Conservation (phyloP, 495 filamentous ascomycete species). For the Elasticomyces elasticus region DNA sequence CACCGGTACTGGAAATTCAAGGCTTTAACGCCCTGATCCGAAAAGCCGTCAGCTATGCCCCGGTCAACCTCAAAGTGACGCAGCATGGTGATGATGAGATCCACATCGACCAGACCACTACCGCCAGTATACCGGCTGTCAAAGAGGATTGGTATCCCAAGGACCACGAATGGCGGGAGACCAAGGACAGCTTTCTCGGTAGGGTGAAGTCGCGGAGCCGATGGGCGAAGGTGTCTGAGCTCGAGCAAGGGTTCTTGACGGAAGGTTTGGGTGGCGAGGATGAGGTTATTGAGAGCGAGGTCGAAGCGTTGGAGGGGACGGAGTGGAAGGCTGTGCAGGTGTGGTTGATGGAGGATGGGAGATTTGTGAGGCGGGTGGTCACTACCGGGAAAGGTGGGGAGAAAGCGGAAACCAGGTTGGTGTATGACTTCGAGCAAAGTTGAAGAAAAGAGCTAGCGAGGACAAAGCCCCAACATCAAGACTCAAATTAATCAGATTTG, state of each 20-base stretch:
- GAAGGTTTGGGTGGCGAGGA: neutral
- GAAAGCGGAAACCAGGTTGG: neutral
- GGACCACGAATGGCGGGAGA: neutral
- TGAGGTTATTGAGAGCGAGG: neutral
- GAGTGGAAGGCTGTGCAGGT: neutral
- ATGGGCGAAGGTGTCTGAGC: neutral
- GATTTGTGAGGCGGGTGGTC: neutral
- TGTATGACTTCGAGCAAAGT: neutral
- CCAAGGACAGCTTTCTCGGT: neutral
- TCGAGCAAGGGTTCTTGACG: neutral
- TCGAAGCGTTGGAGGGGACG: neutral
- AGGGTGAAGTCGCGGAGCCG: neutral
- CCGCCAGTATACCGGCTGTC: neutral
- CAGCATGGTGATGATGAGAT: neutral
- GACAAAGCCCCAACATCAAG: too few relatives aligned
- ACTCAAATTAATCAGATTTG: too few relatives aligned
- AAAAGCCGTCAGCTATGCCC: neutral
- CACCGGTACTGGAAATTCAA: neutral
- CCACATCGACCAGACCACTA: constrained; percentile 2
- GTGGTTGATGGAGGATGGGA: neutral
- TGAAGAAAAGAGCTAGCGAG: too few relatives aligned
- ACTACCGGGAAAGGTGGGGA: neutral
- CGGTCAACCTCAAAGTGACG: neutral
- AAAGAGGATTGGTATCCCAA: constrained; percentile 4
- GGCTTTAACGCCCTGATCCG: neutral